A percentile compares a stretch with the other conserved stretches of the same genome.
Conservation (phyloP, 2,329 filamentous ascomycete genomes). For the Talaromyces atroroseus region DNA sequence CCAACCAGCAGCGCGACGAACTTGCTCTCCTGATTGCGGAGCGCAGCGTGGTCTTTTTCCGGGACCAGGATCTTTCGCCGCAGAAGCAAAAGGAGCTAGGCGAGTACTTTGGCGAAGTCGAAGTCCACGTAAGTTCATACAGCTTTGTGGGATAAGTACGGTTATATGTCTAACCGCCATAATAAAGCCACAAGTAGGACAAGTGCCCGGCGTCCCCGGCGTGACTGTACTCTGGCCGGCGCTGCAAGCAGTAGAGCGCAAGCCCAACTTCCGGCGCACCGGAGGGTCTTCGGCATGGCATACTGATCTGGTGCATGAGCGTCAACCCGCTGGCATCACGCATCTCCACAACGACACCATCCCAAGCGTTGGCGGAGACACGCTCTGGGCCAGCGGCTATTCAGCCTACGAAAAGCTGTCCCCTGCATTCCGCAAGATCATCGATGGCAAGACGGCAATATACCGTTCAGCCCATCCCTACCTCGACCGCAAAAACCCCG, state of each 20-base stretch:
- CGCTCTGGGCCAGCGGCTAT: constrained; percentile 67
- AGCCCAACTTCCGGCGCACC: constrained; percentile 59
- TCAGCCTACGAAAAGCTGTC: constrained; percentile 68
- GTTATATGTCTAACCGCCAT: background rate
- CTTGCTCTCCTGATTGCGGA: constrained; percentile 59
- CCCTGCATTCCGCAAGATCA: constrained; percentile 63
- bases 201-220: constrained; percentile 62
- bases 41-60: constrained; percentile 61
- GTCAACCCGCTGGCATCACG: constrained; percentile 64
- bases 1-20: constrained; percentile 55
- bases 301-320: constrained; percentile 65
- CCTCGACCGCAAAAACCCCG: constrained; percentile 58
- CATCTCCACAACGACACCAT: constrained; percentile 66
- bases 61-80: constrained; percentile 56
- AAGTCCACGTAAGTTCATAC: constrained; percentile 56
- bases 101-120: constrained; percentile 59
- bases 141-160: background rate
- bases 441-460: constrained; percentile 61
- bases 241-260: constrained; percentile 56
- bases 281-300: constrained; percentile 67
- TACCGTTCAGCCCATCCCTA: constrained; percentile 63
- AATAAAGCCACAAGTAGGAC: constrained; percentile 60
- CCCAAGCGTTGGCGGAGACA: constrained; percentile 62
- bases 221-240: constrained; percentile 67
- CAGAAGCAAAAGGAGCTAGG: constrained; percentile 61